Percentiles rank a stretch among this genome's conserved stretches.
Conservation (phyloP, 257 asterid genomes). For the Eucommia ulmoides region DNA sequence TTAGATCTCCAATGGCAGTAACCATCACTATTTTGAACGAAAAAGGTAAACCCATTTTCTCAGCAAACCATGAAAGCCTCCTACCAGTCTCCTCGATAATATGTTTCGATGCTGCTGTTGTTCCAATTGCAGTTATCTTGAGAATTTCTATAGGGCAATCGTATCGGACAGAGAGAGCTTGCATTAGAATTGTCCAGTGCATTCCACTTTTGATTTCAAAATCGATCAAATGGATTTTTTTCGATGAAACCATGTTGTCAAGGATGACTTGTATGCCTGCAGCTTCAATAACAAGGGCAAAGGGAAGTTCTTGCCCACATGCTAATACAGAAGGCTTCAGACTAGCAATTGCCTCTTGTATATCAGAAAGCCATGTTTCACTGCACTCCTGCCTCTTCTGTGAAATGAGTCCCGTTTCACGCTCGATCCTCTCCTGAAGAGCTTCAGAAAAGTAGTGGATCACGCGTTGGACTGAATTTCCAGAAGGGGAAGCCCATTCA, state of each 20-base stretch:
- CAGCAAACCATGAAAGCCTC: conserved; percentile 20
- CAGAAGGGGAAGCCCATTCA: conserved; percentile 10
- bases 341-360: conserved; percentile 10
- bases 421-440: conserved; percentile 21
- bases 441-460: conserved; percentile 19
- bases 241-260: conserved; percentile 24
- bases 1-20: conserved; percentile 20
- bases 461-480: conserved; percentile 19
- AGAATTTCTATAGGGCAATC: conserved; percentile 18
- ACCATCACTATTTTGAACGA: conserved; percentile 11
- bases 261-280: conserved; percentile 28
- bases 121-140: conserved; percentile 33
- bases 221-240: conserved; percentile 27
- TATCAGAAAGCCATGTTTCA: conserved; percentile 7
- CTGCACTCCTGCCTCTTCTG: background rate
- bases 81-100: conserved; percentile 21
- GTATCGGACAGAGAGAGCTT: conserved; percentile 17
- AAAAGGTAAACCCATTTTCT: conserved; percentile 16
- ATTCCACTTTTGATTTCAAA: conserved; percentile 21
- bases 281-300: conserved; percentile 18
- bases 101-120: conserved; percentile 14
- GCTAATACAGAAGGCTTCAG: conserved; percentile 3
- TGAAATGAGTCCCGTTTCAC: conserved; percentile 10
- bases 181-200: conserved; percentile 30
- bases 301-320: conserved; percentile 12